A percentile compares a stretch with the other conserved stretches of the same genome.
Evolutionary conservation across 495 filamentous ascomycete species (phyloP).

Genomic region (Hypoxylon perforatum): DNA sequence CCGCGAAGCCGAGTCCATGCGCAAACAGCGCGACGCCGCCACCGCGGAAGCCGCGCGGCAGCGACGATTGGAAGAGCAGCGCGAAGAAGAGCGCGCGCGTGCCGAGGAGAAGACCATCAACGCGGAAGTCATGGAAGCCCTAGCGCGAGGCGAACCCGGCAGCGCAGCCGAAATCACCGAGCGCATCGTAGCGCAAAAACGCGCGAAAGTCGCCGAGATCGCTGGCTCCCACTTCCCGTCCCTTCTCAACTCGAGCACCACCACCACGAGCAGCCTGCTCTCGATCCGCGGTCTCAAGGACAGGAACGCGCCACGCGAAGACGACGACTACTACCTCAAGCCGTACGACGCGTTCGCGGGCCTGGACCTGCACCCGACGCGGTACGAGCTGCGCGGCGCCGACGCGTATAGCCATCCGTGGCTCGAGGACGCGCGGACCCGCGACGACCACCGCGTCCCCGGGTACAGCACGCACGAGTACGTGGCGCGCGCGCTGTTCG

Average conservation of each 20-base stretch:
- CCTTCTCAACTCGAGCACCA: conserved; percentile 41
- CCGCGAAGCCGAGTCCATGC: conserved; percentile 65
- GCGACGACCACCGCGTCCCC: conserved; percentile 73
- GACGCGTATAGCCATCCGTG: conserved; percentile 69
- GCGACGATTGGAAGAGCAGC: conserved; percentile 68
- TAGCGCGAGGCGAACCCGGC: conserved; percentile 61
- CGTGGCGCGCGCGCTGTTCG: conserved; percentile 79
- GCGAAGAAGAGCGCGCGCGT: conserved; percentile 63
- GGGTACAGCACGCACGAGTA: conserved; percentile 87
- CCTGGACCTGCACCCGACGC: conserved; percentile 70
- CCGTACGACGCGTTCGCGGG: conserved; percentile 93
- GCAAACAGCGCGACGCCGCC: conserved; percentile 49
- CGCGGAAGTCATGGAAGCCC: conserved; percentile 61
- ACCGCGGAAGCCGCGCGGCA: conserved; percentile 67
- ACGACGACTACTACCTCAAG: conserved; percentile 53
- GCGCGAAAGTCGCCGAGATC: conserved; percentile 52
- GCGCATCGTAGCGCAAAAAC: conserved; percentile 78
- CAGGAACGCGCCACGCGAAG: conserved; percentile 46
- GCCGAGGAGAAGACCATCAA: conserved; percentile 59
- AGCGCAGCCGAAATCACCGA: conserved; percentile 64
- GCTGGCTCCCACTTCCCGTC: conserved; percentile 28
- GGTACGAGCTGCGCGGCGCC: conserved; percentile 69
- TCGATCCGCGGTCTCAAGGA: conserved; percentile 83
- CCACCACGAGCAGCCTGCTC: conserved; percentile 49
- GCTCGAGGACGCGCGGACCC: conserved; percentile 70